Conservation (phyloP, 106 monocot species). For the Phalaenopsis aphrodite region DNA sequence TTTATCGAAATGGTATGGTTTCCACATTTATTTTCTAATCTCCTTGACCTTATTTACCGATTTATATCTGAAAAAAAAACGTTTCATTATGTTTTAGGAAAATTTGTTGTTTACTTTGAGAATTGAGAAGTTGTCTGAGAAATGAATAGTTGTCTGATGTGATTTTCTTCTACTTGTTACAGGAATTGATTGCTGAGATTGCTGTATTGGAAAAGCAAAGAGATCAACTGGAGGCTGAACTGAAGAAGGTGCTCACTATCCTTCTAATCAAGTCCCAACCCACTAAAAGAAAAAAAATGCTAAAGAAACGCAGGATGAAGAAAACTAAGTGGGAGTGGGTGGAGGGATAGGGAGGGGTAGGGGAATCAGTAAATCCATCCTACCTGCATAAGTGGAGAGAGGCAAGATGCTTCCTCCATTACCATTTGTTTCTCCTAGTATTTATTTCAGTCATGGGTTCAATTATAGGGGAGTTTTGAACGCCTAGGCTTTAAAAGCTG, state of each 20-base stretch:
- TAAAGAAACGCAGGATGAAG: not conserved
- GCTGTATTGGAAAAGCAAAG: slow-evolving; percentile 65
- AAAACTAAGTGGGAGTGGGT: not conserved
- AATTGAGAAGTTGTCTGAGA: not conserved
- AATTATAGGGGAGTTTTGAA: not conserved
- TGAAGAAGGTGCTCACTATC: slow-evolving; percentile 52
- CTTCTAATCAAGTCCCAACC: not conserved
- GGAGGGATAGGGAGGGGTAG: too few species aligned
- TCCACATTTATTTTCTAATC: not conserved
- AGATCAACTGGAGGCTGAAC: slow-evolving; percentile 81
- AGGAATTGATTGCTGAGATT: slow-evolving; percentile 81
- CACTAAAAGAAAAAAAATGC: not conserved
- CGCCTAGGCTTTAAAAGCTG: not conserved
- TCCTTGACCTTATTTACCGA: not conserved
- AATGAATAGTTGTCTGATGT: not conserved
- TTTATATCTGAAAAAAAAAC: not conserved
- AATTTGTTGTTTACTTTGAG: not conserved
- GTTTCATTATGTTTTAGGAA: not conserved
- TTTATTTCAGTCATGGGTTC: not conserved
- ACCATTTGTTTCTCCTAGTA: not conserved
- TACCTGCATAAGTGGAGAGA: not conserved
- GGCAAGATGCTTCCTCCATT: not conserved
- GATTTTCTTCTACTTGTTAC: slow-evolving; percentile 6
- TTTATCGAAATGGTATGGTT: not conserved
- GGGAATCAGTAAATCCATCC: not conserved